Base-by-base conservation (phyloP, 805 yeast genomes). In the Nakazawaea laoshanensis region DNA sequence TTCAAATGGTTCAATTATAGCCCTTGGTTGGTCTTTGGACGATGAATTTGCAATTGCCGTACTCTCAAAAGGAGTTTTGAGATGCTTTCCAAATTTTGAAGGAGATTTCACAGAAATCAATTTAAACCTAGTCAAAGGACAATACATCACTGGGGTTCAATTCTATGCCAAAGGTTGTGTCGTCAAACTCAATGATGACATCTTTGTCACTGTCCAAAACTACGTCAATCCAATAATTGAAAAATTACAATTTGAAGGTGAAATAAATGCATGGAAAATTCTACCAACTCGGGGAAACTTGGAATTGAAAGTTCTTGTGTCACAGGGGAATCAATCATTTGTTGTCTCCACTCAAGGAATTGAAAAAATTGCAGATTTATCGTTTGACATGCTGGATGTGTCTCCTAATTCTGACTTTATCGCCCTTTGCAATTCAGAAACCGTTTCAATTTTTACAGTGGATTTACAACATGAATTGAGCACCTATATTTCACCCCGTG, bases 11-110 rank as follows among this genome's bases (percentile, higher is more conserved):
- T 60, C 62, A 10, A 71, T 83, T 7, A 56, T 65, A 7, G 74
- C 65, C 13, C 59, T 74, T 25, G 68, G 65, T 3, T 78, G 77
- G 72, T 52, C 75, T 12, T 19, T 16, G 4, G 43, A 45, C 2
- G 52, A 59, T 15, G 87, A 77, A 44, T 62, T 67, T 32, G 59
- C 84, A 29, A 53, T 77, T 8, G 70, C 80, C 9, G 67, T 79
- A 1, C 50, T 76, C 23, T 64, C 60, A 20, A 57, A 60, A 31
- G 79, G 80, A 5, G 59, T 55, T 19, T 69, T 65, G 16, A 58
- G 94, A 18, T 56, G 65, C 18, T 83, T 81, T 52, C 53, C 62
- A 26, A 87, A 82, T 45, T 74, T 80, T 41, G 70, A 71, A 14
- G 82, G 84, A 3, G 77, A 71, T 28, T 84, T 82, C 49, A 62